Percentiles rank a stretch among this genome's conserved stretches.
Conservation (phyloP, 768 basidiomycete species). For the Termitomyces sp. region DNA sequence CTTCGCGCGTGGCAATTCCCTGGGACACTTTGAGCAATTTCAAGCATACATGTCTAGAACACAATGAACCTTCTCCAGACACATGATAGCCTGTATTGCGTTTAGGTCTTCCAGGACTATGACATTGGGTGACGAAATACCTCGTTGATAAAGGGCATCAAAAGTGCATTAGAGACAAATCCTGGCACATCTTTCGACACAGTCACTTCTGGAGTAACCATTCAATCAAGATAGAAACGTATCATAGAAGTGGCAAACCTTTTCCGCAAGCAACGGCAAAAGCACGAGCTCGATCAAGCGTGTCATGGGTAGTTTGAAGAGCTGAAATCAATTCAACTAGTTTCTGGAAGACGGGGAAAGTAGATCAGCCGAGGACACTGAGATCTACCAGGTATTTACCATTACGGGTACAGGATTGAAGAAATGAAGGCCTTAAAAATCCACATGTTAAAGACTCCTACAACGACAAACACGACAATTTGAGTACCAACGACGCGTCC, state of each 20-base stretch:
- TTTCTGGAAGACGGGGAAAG: constrained; percentile 43
- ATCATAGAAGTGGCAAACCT: constrained; percentile 34
- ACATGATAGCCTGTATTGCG: constrained; percentile 75
- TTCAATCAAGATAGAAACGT: background rate
- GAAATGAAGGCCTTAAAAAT: constrained; percentile 73
- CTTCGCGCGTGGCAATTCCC: constrained; percentile 90
- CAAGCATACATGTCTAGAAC: background rate
- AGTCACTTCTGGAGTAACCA: constrained; percentile 63
- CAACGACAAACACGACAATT: background rate
- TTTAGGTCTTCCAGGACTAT: background rate
- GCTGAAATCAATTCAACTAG: constrained; percentile 94
- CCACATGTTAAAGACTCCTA: background rate
- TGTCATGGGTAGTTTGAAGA: constrained; percentile 79
- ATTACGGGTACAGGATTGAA: constrained; percentile 98
- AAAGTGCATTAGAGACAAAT: constrained; percentile 88
- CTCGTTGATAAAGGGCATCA: constrained; percentile 99
- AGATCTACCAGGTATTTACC: constrained; percentile 38
- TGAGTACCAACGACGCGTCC: constrained; percentile 75
- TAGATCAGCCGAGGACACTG: background rate
- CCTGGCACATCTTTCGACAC: constrained; percentile 90
- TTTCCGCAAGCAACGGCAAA: constrained; percentile 92
- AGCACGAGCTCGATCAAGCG: constrained; percentile 66
- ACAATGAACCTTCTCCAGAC: constrained; percentile 69
- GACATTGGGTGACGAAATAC: constrained; percentile 23
- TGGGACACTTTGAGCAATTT: constrained; percentile 18